phyloP scores from a whole-genome alignment of 257 asterid species.

The Buddleja alternifolia region DNA sequence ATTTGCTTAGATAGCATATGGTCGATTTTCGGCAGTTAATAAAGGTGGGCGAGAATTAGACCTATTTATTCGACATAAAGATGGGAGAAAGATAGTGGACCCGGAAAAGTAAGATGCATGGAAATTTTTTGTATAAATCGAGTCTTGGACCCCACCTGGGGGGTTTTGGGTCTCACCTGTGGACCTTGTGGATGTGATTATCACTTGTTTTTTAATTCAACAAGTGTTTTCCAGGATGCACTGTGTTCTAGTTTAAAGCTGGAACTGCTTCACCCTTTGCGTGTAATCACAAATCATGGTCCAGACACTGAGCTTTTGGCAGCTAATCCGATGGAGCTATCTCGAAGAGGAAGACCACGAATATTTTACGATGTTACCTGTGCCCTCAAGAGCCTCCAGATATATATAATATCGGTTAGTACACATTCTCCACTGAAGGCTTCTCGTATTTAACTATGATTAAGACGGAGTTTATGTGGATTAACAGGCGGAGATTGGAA shows the following conservation, averaged over 20 bases:
- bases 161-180: no score
- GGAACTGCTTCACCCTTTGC: constrained; percentile 86
- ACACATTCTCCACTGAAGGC: background rate
- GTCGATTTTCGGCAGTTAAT: constrained; percentile 62
- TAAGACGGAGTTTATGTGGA: constrained; percentile 15
- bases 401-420: constrained; percentile 80
- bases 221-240: no score
- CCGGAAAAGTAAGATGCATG: constrained; percentile 81
- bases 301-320: constrained; percentile 86
- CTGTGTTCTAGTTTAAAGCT: constrained; percentile 64
- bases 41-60: constrained; percentile 75
- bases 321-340: constrained; percentile 86
- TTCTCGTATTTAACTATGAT: background rate
- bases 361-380: constrained; percentile 81
- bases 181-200: no score
- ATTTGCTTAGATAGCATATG: constrained; percentile 65
- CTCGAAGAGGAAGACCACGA: constrained; percentile 86
- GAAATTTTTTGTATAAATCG: no score
- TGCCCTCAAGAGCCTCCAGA: constrained; percentile 67
- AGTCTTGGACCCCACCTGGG: no score
- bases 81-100: constrained; percentile 78
- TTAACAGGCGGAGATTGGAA: constrained; percentile 80
- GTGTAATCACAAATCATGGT: constrained; percentile 68
- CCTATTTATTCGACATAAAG: constrained; percentile 64
- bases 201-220: no score